Percentiles rank a stretch among this genome's conserved stretches.
Conservation (phyloP, 1,284 basidiomycete genomes). For the Pseudozyma tsukubaensis region DNA sequence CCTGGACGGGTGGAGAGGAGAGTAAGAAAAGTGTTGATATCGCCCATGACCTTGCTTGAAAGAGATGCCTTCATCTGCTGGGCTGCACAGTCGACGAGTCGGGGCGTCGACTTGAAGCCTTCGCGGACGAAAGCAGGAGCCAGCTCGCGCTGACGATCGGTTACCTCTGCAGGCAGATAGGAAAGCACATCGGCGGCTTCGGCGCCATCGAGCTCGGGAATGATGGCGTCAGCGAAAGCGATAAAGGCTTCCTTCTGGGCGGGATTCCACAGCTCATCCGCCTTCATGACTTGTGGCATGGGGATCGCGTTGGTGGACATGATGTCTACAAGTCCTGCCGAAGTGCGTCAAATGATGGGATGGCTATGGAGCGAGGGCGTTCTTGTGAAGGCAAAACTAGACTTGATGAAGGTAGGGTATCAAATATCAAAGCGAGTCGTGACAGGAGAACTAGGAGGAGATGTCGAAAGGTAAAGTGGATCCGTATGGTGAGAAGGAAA, state of each 20-base stretch:
- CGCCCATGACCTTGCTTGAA: conserved; percentile 44
- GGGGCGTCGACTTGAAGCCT: conserved; percentile 56
- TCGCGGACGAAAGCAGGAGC: conserved; percentile 52
- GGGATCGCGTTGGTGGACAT: conserved; percentile 39
- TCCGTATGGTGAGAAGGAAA: neutral
- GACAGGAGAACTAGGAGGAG: neutral
- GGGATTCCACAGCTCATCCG: conserved; percentile 45
- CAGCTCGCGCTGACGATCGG: conserved; percentile 56
- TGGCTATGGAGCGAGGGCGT: too few relatives aligned
- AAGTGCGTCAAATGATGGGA: neutral
- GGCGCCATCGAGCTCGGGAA: conserved; percentile 55
- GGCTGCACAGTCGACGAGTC: conserved; percentile 57
- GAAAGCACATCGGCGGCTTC: conserved; percentile 58
- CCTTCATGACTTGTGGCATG: conserved; percentile 47
- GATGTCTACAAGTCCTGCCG: neutral
- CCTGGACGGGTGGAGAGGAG: conserved; percentile 60
- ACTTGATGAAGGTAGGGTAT: neutral
- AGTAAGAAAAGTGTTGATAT: conserved; percentile 59
- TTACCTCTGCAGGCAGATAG: conserved; percentile 51
- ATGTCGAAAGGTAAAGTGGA: neutral
- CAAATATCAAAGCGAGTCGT: neutral
- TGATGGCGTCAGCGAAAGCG: conserved; percentile 63
- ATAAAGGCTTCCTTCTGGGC: conserved; percentile 52
- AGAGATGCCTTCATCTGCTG: conserved; percentile 54
- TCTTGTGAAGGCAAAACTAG: neutral